Conservation (phyloP, 306 rosid species). For the Dryas drummondii region DNA sequence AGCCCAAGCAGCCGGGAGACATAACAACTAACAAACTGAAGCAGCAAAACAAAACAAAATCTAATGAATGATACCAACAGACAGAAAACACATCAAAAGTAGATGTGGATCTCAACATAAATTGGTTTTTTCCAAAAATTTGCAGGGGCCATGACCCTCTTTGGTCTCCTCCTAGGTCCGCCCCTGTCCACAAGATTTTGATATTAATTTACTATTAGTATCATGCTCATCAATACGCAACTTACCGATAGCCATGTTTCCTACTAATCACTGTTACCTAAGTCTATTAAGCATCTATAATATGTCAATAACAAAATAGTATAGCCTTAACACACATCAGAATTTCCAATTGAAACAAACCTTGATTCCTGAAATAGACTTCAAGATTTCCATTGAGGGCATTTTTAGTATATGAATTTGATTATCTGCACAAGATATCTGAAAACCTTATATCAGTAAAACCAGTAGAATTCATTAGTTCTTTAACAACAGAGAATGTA, state of each 20-base stretch:
- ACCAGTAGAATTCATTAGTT: slow-evolving; percentile 26
- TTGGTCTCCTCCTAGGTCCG: too few species aligned
- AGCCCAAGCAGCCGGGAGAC: too few species aligned
- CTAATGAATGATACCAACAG: too few species aligned
- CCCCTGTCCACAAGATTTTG: neutral
- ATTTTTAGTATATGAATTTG: slow-evolving; percentile 74
- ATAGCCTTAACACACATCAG: neutral
- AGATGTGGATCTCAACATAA: too few species aligned
- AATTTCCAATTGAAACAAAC: slow-evolving; percentile 39
- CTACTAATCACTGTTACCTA: neutral
- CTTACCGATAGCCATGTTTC: neutral
- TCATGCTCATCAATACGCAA: neutral
- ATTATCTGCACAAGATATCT: slow-evolving; percentile 95
- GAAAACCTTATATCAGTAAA: slow-evolving; percentile 55
- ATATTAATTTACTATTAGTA: neutral
- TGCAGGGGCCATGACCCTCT: too few species aligned
- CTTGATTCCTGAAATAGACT: slow-evolving; percentile 95
- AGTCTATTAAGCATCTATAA: neutral
- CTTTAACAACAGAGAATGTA: slow-evolving; percentile 17
- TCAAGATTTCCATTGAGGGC: slow-evolving; percentile 85
- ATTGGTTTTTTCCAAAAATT: too few species aligned
- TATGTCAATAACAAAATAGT: neutral
- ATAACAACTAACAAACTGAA: too few species aligned
- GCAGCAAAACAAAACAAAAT: too few species aligned
- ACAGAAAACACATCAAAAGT: too few species aligned